These are phyloP conservation scores for Chalciporus piperatus DNA, from an alignment of 768 basidiomycete species.

Conservation along the genomic window DNA sequence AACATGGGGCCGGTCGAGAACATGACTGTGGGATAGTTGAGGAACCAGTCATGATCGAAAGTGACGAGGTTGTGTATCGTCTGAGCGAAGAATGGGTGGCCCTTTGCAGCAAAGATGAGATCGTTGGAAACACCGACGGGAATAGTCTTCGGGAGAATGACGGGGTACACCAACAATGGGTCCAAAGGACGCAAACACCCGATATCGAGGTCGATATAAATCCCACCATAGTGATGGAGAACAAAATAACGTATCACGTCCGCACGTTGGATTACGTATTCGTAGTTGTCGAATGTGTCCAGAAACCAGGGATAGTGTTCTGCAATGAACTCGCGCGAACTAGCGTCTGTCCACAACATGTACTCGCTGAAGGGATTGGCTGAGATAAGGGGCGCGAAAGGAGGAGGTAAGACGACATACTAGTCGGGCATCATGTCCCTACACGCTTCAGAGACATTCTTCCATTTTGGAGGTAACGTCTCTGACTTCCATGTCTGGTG, in stretches of 20 bases:
- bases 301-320: conserved; percentile 90
- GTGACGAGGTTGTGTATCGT: conserved; percentile 88
- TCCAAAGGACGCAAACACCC: conserved; percentile 87
- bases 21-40: conserved; percentile 99
- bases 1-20: conserved; percentile 99
- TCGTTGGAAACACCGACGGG: conserved; percentile 98
- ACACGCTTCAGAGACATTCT: conserved; percentile 76
- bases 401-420: conserved; percentile 48
- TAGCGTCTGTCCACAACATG: conserved; percentile 95
- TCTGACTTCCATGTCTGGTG: conserved; percentile 99
- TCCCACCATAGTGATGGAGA: conserved; percentile 90
- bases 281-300: conserved; percentile 88
- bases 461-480: conserved; percentile 79
- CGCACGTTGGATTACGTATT: conserved; percentile 90
- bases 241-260: conserved; percentile 99
- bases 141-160: conserved; percentile 92
- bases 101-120: conserved; percentile 86
- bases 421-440: conserved; percentile 94
- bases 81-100: conserved; percentile 87
- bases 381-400: conserved; percentile 13
- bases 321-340: conserved; percentile 87
- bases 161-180: conserved; percentile 79
- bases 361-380: conserved; percentile 64
- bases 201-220: conserved; percentile 96
- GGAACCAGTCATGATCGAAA: conserved; percentile 91